Conservation (phyloP, 2,329 filamentous ascomycete genomes). For the Sodiomyces alkalinus region DNA sequence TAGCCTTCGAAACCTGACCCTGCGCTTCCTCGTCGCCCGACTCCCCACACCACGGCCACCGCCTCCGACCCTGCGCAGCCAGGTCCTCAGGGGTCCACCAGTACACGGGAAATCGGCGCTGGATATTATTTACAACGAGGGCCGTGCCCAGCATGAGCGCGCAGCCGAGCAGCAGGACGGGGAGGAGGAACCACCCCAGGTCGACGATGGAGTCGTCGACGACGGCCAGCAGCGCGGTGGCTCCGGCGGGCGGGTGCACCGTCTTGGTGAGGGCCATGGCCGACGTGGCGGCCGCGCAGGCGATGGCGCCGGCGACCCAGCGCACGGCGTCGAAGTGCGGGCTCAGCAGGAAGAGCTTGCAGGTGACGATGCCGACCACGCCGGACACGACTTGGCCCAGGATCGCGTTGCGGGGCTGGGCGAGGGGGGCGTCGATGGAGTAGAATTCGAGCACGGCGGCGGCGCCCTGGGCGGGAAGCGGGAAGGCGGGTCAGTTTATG, state of each 20-base stretch:
- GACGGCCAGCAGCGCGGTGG: conserved; percentile 56
- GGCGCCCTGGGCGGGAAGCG: no score
- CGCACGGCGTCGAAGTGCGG: conserved; percentile 32
- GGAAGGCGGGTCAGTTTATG: no score
- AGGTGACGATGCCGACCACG: conserved; percentile 42
- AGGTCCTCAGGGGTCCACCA: conserved; percentile 45
- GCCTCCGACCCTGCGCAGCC: background rate
- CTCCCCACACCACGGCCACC: no score
- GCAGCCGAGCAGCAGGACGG: conserved; percentile 45
- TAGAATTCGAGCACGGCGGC: conserved; percentile 64
- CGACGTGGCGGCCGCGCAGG: conserved; percentile 46
- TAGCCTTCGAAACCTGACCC: no score
- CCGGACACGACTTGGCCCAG: conserved; percentile 51
- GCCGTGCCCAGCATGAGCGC: conserved; percentile 47
- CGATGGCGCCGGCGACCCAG: conserved; percentile 49
- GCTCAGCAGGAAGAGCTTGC: conserved; percentile 47
- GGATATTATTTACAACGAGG: conserved; percentile 53
- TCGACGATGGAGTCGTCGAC: conserved; percentile 34
- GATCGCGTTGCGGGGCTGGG: conserved; percentile 57
- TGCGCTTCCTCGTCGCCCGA: no score
- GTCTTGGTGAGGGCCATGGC: conserved; percentile 58
- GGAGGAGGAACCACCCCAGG: conserved; percentile 56
- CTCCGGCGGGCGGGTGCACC: conserved; percentile 59
- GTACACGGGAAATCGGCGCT: conserved; percentile 50
- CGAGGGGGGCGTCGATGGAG: conserved; percentile 54